A percentile compares a stretch with the other conserved stretches of the same genome.
Conservation (phyloP, 2,329 filamentous ascomycete genomes). For the Sclerotinia spermophila region DNA sequence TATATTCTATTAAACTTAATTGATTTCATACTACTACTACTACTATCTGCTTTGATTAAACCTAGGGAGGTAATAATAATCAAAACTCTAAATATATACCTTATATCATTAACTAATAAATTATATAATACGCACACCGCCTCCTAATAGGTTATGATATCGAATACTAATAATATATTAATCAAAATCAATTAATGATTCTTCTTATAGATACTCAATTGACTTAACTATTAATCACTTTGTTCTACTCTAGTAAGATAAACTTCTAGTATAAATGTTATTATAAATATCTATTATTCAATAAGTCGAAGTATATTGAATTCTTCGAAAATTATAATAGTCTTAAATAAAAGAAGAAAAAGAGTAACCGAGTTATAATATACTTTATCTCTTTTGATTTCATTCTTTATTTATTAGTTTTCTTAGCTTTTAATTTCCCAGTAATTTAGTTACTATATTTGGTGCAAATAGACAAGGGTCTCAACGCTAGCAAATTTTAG, state of each 20-base stretch:
- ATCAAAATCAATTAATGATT: not conserved
- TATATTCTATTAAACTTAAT: not conserved
- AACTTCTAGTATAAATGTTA: not conserved
- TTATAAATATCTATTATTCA: not conserved
- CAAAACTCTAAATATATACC: not conserved
- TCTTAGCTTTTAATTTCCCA: not conserved
- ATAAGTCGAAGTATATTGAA: not conserved
- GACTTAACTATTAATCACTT: not conserved
- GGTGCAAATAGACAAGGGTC: not conserved
- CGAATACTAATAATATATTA: too few relatives aligned
- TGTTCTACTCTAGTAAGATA: not conserved
- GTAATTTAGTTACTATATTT: not conserved
- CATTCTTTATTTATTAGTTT: not conserved
- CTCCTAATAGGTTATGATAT: not conserved
- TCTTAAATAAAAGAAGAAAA: not conserved
- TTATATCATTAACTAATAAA: not conserved
- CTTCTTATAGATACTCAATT: not conserved
- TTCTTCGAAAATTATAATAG: not conserved
- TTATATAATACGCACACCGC: not conserved
- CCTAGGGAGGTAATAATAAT: not conserved
- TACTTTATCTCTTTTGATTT: not conserved
- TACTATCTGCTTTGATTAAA: not conserved
- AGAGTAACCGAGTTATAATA: not conserved
- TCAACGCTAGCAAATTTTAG: constrained; percentile 10
- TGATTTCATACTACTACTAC: not conserved